Evolutionary conservation across 805 yeast species (phyloP), one percentile per base, ranked within the genome.

Genomic region (Monosporozyma solicola): DNA sequence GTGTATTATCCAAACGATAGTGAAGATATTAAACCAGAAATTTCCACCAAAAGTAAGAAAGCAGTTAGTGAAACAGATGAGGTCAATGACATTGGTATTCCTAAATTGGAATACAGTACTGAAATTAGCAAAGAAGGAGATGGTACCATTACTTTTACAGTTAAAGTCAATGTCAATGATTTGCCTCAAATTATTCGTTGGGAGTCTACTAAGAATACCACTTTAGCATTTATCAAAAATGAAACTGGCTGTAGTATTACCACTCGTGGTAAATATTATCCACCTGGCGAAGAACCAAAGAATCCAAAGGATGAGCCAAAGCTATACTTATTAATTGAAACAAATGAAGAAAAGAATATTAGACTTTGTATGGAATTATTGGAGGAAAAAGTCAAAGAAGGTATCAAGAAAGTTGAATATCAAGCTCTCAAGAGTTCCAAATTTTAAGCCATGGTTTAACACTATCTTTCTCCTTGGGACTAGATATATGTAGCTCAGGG

Each of bases 181-280:
- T 74, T 87, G 35, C 96, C 98, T 0, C 89, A 85, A 62, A 73
- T 76, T 27, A 87, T 86, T 0, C 73, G 96, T 61, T 85, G 95
- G 95, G 74, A 74, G 52, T 87, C 85, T 2, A 80, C 90, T 3
- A 84, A 82, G 59, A 77, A 84, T 37, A 83, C 84, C 1, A 83
- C 80, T 47, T 71, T 85, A 41, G 66, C 79, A 1, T 79, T 79
- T 60, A 77, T 90, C 47, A 81, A 80, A 46, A 95, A 89, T 50
- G 72, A 80, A 48, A 83, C 94, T 0, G 78, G 83, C 0, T 80
- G 89, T 3, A 82, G 95, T 5, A 80, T 91, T 47, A 90, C 97
- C 1, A 80, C 82, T 51, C 87, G 83, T 62, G 99, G 99, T 15
- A 80, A 78, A 56, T 90, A 72, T 62, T 84, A 85, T 53, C 83